These are phyloP conservation scores for Backusella sp. DNA, from an alignment of 192 early-diverging fungal species.

Conservation along the genomic window DNA sequence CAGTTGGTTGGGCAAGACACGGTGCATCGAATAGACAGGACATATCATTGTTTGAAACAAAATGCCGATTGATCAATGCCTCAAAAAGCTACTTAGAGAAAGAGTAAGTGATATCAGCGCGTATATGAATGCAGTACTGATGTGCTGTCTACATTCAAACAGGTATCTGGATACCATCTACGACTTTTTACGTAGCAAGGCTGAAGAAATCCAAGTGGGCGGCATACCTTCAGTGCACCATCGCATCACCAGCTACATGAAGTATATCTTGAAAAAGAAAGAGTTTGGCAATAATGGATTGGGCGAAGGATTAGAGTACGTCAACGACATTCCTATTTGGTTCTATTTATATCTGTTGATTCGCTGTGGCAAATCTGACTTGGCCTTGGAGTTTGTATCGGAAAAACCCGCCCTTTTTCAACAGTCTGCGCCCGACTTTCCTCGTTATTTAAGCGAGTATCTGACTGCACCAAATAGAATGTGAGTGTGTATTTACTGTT, in stretches of 20 bases:
- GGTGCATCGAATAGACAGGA: background rate
- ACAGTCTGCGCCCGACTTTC: conserved; percentile 63
- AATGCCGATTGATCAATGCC: background rate
- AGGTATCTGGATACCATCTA: conserved; percentile 13
- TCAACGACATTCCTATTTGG: conserved; percentile 73
- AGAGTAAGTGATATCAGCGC: conserved; percentile 8
- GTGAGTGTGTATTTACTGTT: conserved; percentile 23
- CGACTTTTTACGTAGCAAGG: background rate
- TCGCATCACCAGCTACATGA: conserved; percentile 11
- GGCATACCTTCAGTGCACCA: background rate
- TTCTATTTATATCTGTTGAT: conserved; percentile 82
- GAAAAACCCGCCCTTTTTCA: conserved; percentile 50
- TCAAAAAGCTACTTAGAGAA: conserved; percentile 20
- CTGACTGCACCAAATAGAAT: background rate
- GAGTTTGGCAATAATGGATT: background rate
- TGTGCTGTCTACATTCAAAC: too few relatives aligned
- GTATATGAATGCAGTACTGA: background rate
- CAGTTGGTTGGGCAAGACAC: background rate
- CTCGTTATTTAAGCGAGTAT: conserved; percentile 71
- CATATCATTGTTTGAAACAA: background rate
- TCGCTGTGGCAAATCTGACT: conserved; percentile 66
- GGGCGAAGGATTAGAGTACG: conserved; percentile 13
- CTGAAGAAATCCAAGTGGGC: background rate
- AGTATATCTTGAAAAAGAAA: background rate
- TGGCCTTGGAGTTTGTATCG: conserved; percentile 67